Evolutionary conservation across 176 grass and related monocot species (phyloP).

Genomic region (Musa troglodytarum): DNA sequence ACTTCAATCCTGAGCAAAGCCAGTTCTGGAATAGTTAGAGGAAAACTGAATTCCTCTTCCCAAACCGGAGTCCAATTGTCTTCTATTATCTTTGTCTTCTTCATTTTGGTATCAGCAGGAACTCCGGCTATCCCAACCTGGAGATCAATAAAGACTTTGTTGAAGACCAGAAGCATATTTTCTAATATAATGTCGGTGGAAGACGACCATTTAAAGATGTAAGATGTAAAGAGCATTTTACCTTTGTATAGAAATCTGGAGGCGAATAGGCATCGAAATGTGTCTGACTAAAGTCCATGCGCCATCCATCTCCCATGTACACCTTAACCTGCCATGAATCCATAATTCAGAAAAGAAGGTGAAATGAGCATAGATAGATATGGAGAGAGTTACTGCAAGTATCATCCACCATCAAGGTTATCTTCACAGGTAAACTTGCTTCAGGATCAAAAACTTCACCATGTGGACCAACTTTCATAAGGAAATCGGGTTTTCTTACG

Average conservation of each 20-base stretch:
- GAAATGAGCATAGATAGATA: background rate
- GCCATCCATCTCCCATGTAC: slow-evolving; percentile 9
- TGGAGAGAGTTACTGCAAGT: too few species aligned
- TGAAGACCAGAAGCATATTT: background rate
- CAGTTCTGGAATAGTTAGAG: slow-evolving; percentile 5
- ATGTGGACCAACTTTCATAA: background rate
- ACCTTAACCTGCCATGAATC: background rate
- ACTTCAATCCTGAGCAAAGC: slow-evolving; percentile 4
- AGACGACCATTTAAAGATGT: background rate
- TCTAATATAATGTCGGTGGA: background rate
- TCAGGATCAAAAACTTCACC: slow-evolving; percentile 2
- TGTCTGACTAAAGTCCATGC: background rate
- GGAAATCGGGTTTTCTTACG: slow-evolving; percentile 7
- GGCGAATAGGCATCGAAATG: slow-evolving; percentile 1
- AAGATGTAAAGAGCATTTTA: background rate
- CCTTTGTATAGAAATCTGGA: slow-evolving; percentile 3
- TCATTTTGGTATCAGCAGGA: background rate
- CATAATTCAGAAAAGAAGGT: background rate
- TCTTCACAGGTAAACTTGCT: slow-evolving; percentile 6
- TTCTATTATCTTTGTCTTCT: background rate
- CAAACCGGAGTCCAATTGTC: background rate
- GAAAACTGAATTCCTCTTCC: background rate
- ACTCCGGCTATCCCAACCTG: slow-evolving; percentile 4
- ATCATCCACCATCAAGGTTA: slow-evolving; percentile 5
- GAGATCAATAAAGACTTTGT: background rate